These are phyloP conservation scores for Vitis labrusca DNA, from an alignment of 164 flowering plant species.

Conservation along the genomic window DNA sequence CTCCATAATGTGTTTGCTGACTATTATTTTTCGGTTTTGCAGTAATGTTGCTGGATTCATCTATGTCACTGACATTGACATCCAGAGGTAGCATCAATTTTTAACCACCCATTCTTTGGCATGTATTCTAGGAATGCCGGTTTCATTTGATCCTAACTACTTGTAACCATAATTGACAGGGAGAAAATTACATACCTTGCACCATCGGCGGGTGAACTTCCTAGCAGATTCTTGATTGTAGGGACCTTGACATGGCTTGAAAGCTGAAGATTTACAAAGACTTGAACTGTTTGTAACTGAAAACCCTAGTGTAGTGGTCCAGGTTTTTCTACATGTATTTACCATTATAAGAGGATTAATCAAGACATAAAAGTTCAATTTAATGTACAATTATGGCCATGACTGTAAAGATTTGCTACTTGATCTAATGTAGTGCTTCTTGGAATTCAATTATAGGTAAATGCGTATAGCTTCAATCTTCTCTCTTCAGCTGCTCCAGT, in stretches of 20 bases:
- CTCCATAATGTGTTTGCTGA: not conserved
- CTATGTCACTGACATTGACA: slow-evolving; percentile 73
- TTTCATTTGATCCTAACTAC: not conserved
- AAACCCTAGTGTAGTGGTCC: not conserved
- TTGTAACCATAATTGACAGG: slow-evolving; percentile 34
- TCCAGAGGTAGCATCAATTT: slow-evolving; percentile 52
- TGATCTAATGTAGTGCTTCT: no score
- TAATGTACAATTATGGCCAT: no score
- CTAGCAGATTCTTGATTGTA: slow-evolving; percentile 68
- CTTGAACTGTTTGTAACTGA: not conserved
- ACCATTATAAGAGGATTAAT: no score
- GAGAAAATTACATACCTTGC: slow-evolving; percentile 86
- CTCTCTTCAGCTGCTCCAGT: no score
- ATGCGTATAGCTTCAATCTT: no score
- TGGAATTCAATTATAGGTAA: no score
- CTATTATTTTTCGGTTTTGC: slow-evolving; percentile 24
- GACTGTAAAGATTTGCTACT: no score
- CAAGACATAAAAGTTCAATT: no score
- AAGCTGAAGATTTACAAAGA: slow-evolving; percentile 28
- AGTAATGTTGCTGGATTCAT: slow-evolving; percentile 92
- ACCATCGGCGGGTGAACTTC: slow-evolving; percentile 85
- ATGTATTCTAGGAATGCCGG: not conserved
- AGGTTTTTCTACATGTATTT: not conserved
- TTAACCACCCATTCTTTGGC: not conserved
- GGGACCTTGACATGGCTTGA: slow-evolving; percentile 86